Percentiles rank a stretch among this genome's conserved stretches.
These are phyloP conservation scores for Mytilinidion resinicola DNA, from an alignment of 495 filamentous ascomycete species.

Conservation along the genomic window DNA sequence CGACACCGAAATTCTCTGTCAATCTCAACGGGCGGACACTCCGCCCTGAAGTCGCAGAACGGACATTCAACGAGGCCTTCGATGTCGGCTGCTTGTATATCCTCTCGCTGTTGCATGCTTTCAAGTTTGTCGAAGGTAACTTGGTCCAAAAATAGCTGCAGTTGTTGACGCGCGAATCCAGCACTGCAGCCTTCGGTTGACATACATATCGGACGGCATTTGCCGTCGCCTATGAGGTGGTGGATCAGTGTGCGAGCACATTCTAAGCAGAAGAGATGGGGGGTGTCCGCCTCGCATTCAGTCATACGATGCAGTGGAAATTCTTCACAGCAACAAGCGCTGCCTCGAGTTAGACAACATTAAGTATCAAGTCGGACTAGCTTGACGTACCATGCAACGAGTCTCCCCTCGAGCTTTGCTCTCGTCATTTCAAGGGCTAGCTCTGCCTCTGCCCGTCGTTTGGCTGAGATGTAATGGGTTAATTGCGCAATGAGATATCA, in stretches of 20 bases:
- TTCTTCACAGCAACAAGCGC: constrained; percentile 60
- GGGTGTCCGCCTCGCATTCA: constrained; percentile 52
- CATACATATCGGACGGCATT: constrained; percentile 54
- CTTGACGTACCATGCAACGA: constrained; percentile 20
- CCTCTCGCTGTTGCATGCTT: constrained; percentile 61
- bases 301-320: constrained; percentile 59
- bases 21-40: constrained; percentile 58
- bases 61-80: constrained; percentile 52
- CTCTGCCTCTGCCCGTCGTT: constrained; percentile 5
- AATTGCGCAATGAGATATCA: background rate
- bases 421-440: constrained; percentile 35
- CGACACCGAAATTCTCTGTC: constrained; percentile 71
- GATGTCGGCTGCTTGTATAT: constrained; percentile 44
- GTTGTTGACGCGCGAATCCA: constrained; percentile 44
- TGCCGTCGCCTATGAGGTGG: constrained; percentile 56
- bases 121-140: constrained; percentile 55
- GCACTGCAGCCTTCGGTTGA: constrained; percentile 47
- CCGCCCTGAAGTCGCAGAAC: constrained; percentile 75
- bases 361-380: background rate
- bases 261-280: constrained; percentile 62
- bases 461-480: constrained; percentile 3
- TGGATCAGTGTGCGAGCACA: constrained; percentile 63
- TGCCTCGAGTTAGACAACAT: background rate
- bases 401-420: constrained; percentile 41
- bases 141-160: constrained; percentile 51